phyloP scores from a whole-genome alignment of 345 rosid species.

The Acer saccharum region DNA sequence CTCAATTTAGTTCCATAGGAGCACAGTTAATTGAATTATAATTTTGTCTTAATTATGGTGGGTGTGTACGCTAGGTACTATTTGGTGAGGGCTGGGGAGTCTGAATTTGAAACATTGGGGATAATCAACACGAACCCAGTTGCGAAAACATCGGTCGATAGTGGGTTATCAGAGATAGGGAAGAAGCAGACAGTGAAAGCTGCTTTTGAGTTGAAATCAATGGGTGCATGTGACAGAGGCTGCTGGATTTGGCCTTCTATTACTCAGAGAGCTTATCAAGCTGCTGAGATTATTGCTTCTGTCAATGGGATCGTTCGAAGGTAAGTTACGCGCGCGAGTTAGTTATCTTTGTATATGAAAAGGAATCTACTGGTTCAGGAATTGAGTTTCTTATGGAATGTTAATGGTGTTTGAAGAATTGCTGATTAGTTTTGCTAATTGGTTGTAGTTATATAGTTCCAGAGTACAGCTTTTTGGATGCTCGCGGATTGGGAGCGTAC shows the following conservation, averaged over 20 bases:
- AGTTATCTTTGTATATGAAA: neutral
- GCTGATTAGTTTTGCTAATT: neutral
- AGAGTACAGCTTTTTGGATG: slow-evolving; percentile 91
- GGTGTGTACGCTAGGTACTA: slow-evolving; percentile 72
- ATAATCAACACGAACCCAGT: slow-evolving; percentile 91
- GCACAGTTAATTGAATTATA: neutral
- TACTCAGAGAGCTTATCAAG: slow-evolving; percentile 93
- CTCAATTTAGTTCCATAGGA: neutral
- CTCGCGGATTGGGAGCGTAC: slow-evolving; percentile 94
- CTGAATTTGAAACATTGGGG: slow-evolving; percentile 76
- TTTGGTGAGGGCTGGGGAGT: slow-evolving; percentile 93
- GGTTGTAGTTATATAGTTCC: slow-evolving; percentile 80
- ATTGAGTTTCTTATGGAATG: no score
- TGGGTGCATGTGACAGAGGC: slow-evolving; percentile 76
- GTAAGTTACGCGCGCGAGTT: slow-evolving; percentile 9
- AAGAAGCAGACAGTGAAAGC: slow-evolving; percentile 75
- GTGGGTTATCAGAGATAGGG: slow-evolving; percentile 79
- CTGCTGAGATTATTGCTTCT: slow-evolving; percentile 85
- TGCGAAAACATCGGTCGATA: slow-evolving; percentile 84
- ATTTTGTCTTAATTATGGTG: slow-evolving; percentile 21
- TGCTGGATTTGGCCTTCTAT: slow-evolving; percentile 99
- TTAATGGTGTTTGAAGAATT: neutral
- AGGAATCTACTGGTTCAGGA: neutral
- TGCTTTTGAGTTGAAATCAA: slow-evolving; percentile 63
- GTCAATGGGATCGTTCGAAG: slow-evolving; percentile 76